Evolutionary conservation across 257 asterid species (phyloP), one percentile per base, ranked within the genome.

Genomic region (Solanum chiquidenum): DNA sequence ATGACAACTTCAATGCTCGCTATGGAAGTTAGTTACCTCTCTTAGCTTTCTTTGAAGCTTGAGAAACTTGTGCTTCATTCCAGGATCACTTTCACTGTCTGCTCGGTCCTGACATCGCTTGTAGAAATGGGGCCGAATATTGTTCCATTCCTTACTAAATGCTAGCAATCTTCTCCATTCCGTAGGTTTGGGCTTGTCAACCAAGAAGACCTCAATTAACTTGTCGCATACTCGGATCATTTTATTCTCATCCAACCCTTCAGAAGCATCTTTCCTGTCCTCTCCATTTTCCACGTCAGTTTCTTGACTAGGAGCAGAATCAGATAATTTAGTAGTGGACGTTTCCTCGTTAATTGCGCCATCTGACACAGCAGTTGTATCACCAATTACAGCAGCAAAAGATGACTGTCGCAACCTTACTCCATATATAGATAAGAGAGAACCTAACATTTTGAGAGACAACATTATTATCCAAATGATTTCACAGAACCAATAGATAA

Each of bases 151-250:
- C 89, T 92, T 93, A 95, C 99, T 97, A 88, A 94, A 96, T 75
- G 93, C 93, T 89, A 97, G 88, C 69, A 96, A 90, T 90, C 92
- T 94, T 92, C 98, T 92, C 99, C 99, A 97, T 88, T 96, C 99
- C 86, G 93, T 89, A 66, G 99, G 94, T 13, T 94, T 91, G 42
- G 99, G 96, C 93, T 95, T 96, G 90, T 97, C 99, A 62, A 96
- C 93, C 98, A 94, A 87, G 90, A 97, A 97, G 62, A 97, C 96
- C 75, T 90, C 94, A 86, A 97, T 96, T 74, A 97, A 91, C 87
- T 95, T 95, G 91, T 97, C 95, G 66, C 98, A 95, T 49, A 96
- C 91, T 18, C 95, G 94, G 82, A 84, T 82, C 98, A 94, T 95
- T 88, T 95, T 94, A 58, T 82, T 84, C 49, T 90, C 94, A 90